Evolutionary conservation across 352 stramenopile species (phyloP), one percentile per base, ranked within the genome.

Genomic region (Globisporangium middletonii): DNA sequence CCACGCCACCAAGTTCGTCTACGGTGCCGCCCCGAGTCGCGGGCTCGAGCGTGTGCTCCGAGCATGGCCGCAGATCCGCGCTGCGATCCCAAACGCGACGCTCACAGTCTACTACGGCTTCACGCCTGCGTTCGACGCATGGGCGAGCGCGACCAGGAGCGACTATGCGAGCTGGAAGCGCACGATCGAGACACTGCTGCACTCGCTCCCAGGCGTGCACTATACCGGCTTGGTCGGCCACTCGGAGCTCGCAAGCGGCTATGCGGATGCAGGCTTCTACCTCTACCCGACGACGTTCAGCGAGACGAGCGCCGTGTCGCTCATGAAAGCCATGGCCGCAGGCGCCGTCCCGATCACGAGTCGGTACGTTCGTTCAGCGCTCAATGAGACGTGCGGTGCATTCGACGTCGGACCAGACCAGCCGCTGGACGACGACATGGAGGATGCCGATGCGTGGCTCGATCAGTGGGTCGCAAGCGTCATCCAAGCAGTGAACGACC

Each of bases 321-420:
- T 97, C 43, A 97, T 97, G 80, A 97, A 97, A 61, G 89, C 88
- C 4, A 96, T 97, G 86, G 77, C 76, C 3, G 82, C 84, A 47
- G 92, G 92, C 16, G 84, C 86, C 2, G 86, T 98, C 51, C 92
- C 92, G 19, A 89, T 97, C 60, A 97, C 91, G 27, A 94, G 72
- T 63, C 72, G 77, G 0, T 92, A 78, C 57, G 55, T 61, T 3
- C 38, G 59, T 8, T 97, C 86, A 1, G 83, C 77, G 3, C 51
- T 95, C 18, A 50, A 63, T 18, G 88, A 94, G 53, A 90, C 92
- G 8, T 72, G 71, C 11, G 66, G 53, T 15, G 57, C 53, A 18
- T 95, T 81, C 38, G 88, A 97, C 62, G 67, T 97, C 37, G 89
- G 88, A 12, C 88, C 87, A 18, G n/a, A n/a, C 30, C 55, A 23